phyloP scores from a whole-genome alignment of 106 monocot species.

The Cymbidium sinense region DNA sequence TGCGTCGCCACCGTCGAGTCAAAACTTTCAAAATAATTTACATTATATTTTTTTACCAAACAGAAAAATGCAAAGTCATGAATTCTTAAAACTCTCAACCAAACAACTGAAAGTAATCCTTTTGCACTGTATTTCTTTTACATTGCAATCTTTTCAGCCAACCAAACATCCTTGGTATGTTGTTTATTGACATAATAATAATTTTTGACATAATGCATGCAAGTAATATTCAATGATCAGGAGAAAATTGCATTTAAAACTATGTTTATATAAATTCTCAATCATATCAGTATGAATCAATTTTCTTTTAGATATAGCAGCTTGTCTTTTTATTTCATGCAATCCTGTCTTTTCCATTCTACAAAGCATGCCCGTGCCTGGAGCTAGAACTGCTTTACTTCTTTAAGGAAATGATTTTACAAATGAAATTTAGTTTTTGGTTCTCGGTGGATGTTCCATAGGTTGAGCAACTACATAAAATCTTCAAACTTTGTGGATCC shows the following conservation, averaged over 20 bases:
- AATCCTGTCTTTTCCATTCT: background rate
- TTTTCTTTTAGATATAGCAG: background rate
- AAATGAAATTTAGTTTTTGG: background rate
- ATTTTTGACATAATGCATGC: background rate
- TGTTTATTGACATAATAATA: background rate
- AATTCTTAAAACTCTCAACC: too few species aligned
- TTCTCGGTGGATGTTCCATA: constrained; percentile 9
- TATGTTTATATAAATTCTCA: background rate
- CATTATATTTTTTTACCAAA: too few species aligned
- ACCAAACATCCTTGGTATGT: too few species aligned
- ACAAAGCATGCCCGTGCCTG: background rate
- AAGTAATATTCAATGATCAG: background rate
- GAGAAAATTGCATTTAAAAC: background rate
- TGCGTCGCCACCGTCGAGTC: too few species aligned
- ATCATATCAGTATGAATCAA: background rate
- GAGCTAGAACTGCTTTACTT: background rate
- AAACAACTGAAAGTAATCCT: too few species aligned
- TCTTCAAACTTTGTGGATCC: constrained; percentile 67
- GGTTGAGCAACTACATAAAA: constrained; percentile 72
- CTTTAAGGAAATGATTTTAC: background rate
- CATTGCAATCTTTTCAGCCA: too few species aligned
- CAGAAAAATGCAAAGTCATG: too few species aligned
- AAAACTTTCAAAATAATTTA: too few species aligned
- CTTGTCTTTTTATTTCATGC: background rate
- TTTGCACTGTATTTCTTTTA: too few species aligned